Base-by-base conservation (phyloP, 768 basidiomycete genomes). In the Kwoniella newhampshirensis region DNA sequence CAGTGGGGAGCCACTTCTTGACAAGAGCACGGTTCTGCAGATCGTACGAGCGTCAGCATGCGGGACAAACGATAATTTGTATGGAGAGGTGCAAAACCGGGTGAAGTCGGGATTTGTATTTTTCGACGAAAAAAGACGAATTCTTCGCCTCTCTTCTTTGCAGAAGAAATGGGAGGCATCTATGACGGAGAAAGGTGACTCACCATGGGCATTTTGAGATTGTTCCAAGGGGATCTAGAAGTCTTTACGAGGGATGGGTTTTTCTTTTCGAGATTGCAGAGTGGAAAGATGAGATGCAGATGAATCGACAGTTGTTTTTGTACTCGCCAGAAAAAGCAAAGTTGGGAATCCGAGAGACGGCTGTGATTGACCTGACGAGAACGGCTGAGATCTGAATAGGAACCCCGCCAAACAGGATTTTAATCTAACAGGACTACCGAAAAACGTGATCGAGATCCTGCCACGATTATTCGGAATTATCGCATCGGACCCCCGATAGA, bases 1-100 rank as follows among this genome's bases (percentile, higher is more conserved):
- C 87, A 64, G 86, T 79, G 78, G 87, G 86, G 70, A 81, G 85
- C 86, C 86, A 87, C 77, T 87, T 70, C 61, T 73, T 70, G 27
- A 60, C 32, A 42, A 60, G 43, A 32, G 43, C 54, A 53, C 50
- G 42, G 55, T 28, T 32, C 55, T 51, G 40, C 17, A 27, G 7
- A 35, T n/a, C 37, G 36, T n/a, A n/a, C 40, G 27, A 21, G 20
- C 1, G 25, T 45, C 18, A 44, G 52, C 41, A 32, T 36, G 9
- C 32, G 27, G 26, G 13, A 2, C 12, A 6, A 44, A 37, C n/a
- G 15, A 17, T 8, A 17, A 43, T 37, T 49, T 41, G 45, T 56
- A 47, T 32, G 44, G 44, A n/a, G n/a, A n/a, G n/a, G n/a, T n/a
- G n/a, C n/a, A n/a, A n/a, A n/a, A n/a, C n/a, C 52, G 52, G 52